Evolutionary conservation across 805 yeast species (phyloP), one percentile per base, ranked within the genome.

Genomic region (Hanseniaspora lindneri): DNA sequence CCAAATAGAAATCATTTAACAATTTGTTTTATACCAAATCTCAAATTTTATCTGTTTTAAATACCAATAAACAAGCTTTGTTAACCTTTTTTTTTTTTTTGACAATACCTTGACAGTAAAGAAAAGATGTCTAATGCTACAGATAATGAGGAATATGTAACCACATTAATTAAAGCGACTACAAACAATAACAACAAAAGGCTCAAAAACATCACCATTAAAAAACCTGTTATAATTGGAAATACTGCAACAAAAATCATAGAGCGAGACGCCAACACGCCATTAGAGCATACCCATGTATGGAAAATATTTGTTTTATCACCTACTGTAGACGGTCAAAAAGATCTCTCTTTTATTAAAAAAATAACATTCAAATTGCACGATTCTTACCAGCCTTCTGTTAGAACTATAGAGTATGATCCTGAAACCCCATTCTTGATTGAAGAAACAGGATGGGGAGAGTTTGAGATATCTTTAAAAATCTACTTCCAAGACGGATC

Each of bases 381-480:
- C 63, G 98, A 92, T 54, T 92, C 98, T 0, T 92, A 89, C 58
- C 81, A 80, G 19, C 84, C 80, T 56, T 76, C 96, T 1, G 77
- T 86, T n/a, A 69, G 99, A 49, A 74, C 92, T 1, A 72, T 89
- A 14, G 97, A 92, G 53, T 46, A 46, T 20, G 21, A 29, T 8
- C 23, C 32, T 4, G 33, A 39, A 4, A 61, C 70, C 27, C 96
- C 97, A 1, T 92, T 82, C 58, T 94, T 87, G 62, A 86, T 92
- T 25, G 83, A 95, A 1, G 99, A 92, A 60, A 84, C 97, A 0
- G 99, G 99, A 0, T 92, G 99, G 99, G 99, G 99, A 55, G 99
- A 92, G 63, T 92, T 92, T 64, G 99, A 92, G 59, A 82, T 92
- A 53, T 76, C 83, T 32, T 79, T 92, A 49, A 84, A 88, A 60